These are phyloP conservation scores for Fraxinus baroniana DNA, from an alignment of 305 asterid genomes.

Conservation along the genomic window DNA sequence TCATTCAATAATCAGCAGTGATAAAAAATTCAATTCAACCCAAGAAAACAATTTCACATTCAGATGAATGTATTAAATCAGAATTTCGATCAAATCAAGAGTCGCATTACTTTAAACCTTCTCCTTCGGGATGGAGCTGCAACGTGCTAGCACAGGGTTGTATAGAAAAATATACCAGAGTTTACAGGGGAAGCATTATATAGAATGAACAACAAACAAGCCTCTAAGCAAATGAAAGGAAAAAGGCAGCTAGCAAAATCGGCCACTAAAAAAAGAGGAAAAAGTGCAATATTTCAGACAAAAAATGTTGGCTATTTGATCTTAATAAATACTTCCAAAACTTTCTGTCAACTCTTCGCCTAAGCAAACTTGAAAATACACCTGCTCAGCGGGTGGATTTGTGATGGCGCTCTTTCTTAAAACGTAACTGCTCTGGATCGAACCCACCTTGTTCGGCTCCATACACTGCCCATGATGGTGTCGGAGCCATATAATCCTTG, in stretches of 20 bases:
- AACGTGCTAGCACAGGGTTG: too few relatives aligned
- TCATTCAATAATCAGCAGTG: not conserved
- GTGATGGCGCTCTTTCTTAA: constrained; percentile 76
- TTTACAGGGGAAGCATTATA: not conserved
- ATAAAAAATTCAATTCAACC: not conserved
- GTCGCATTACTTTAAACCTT: too few relatives aligned
- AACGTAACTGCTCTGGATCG: constrained; percentile 83
- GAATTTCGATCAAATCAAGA: not conserved
- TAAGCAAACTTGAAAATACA: constrained; percentile 8
- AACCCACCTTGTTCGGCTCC: constrained; percentile 97
- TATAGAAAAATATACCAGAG: not conserved
- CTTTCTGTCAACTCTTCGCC: not conserved
- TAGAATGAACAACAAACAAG: not conserved
- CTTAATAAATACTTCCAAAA: not conserved
- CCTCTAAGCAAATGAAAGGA: not conserved
- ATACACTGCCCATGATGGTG: constrained; percentile 90
- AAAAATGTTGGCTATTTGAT: constrained; percentile 21
- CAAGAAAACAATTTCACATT: not conserved
- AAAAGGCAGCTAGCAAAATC: not conserved
- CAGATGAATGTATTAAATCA: not conserved
- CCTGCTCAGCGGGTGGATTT: constrained; percentile 42
- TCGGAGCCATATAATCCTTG: constrained; percentile 82
- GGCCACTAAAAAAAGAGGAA: not conserved
- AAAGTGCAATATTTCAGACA: not conserved
- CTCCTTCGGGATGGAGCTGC: too few relatives aligned